Conservation (phyloP, 2,329 filamentous ascomycete species). For the Beauveria sp. region DNA sequence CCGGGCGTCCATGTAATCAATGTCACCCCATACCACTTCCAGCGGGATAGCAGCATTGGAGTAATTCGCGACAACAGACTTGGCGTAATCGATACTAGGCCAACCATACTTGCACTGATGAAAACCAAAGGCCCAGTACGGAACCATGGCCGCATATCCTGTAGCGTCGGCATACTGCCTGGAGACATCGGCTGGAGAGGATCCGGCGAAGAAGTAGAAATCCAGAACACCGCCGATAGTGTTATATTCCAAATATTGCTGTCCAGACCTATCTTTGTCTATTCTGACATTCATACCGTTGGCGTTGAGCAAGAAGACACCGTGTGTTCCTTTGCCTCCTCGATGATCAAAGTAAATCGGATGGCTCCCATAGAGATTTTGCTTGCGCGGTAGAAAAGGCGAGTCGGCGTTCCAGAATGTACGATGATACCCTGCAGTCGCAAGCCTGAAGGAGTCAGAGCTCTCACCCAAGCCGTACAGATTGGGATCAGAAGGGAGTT, state of each 20-base stretch:
- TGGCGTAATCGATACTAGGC: conserved; percentile 55
- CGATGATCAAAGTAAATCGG: conserved; percentile 71
- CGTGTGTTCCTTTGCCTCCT: conserved; percentile 42
- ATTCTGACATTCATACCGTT: conserved; percentile 75
- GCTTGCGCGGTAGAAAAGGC: conserved; percentile 48
- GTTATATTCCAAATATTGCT: conserved; percentile 75
- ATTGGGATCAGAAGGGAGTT: conserved; percentile 58
- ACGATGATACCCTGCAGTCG: conserved; percentile 46
- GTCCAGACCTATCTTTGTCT: conserved; percentile 49
- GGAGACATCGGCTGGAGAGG: conserved; percentile 48
- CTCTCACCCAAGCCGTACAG: conserved; percentile 77
- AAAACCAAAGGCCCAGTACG: conserved; percentile 55
- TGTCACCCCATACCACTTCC: conserved; percentile 69
- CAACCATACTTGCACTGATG: conserved; percentile 61
- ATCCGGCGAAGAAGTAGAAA: conserved; percentile 57
- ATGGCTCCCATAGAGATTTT: conserved; percentile 66
- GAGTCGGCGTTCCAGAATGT: conserved; percentile 62
- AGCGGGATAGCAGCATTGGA: conserved; percentile 56
- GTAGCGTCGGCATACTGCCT: conserved; percentile 51
- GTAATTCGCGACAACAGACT: conserved; percentile 62
- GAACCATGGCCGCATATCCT: conserved; percentile 52
- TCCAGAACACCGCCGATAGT: conserved; percentile 70
- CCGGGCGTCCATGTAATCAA: conserved; percentile 57
- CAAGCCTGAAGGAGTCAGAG: conserved; percentile 60
- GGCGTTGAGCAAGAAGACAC: conserved; percentile 64